Evolutionary conservation across 768 basidiomycete species (phyloP).

Genomic region (Tephrocybe sp.): DNA sequence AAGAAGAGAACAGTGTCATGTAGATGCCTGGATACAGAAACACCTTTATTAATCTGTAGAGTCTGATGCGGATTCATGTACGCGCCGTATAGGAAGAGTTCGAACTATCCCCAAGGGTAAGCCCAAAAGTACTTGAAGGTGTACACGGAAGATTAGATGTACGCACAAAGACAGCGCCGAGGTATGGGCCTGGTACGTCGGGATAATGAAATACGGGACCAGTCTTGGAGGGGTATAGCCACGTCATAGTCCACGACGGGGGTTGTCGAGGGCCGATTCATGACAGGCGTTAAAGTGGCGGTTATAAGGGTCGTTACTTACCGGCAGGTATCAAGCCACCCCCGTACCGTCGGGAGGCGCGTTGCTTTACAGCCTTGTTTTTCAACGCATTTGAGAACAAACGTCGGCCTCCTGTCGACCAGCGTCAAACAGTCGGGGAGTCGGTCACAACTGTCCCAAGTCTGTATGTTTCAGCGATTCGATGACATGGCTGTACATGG

Average conservation of each 20-base stretch:
- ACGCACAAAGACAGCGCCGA: constrained; percentile 12
- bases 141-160: neutral
- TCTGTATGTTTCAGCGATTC: constrained; percentile 5
- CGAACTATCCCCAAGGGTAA: too few species aligned
- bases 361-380: constrained; percentile 7
- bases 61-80: neutral
- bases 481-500: neutral
- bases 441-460: neutral
- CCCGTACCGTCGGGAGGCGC: neutral
- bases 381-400: neutral
- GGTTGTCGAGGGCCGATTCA: neutral
- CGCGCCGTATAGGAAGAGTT: constrained; percentile 19
- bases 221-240: constrained; percentile 7
- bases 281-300: neutral
- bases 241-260: constrained; percentile 2
- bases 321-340: neutral
- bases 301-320: neutral
- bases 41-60: neutral
- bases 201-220: constrained; percentile 11
- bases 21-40: constrained; percentile 16
- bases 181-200: constrained; percentile 6
- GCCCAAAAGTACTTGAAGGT: too few species aligned
- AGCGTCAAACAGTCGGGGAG: neutral
- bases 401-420: neutral
- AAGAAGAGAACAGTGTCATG: constrained; percentile 8